Base-by-base conservation (phyloP, 805 yeast species). In the Ogataea saltuana region DNA sequence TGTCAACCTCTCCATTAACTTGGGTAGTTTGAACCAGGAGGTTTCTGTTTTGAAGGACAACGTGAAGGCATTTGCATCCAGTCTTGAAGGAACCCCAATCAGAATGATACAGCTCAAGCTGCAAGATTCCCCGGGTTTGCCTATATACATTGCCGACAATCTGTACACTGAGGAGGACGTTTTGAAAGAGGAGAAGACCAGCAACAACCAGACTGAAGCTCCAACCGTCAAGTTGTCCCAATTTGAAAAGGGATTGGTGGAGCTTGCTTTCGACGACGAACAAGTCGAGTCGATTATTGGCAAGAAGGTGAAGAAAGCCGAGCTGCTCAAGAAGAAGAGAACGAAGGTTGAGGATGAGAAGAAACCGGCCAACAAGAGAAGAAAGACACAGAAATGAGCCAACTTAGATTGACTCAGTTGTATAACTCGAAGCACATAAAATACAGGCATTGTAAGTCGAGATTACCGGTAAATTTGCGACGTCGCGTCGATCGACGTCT, bases 221-320 rank as follows among this genome's bases (percentile, higher is more conserved):
- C 59, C 60, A 13, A 70, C 65, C 29, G 69, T 73, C 46, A 72
- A 72, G 52, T 67, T 81, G 39, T 68, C 85, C 38, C 66, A 72
- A 19, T 85, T 85, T 63, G 95, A 86, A 53, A 78, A 77, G 60
- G 88, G 88, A 31, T 78, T 90, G 68, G 74, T 87, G 59, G 96
- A 90, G 70, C 69, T 78, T 61, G 86, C 89, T 53, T 84, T 85
- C 44, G 84, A 83, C 54, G 89, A 86, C 49, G 82, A 79, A 17
- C 90, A 80, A 45, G 67, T 83, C 44, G 69, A 75, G 32, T 72
- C 76, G 55, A 70, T 85, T 47, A 73, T 86, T 61, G 81, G 83
- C 35, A 75, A 77, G 53, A 76, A 79, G 60, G 66, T 73, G 47
- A 71, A 69, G 46, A 63, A 68, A 44, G 69, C 71, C 12, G 53